Conservation (phyloP, 2,329 filamentous ascomycete species). For the Fusarium sp. region DNA sequence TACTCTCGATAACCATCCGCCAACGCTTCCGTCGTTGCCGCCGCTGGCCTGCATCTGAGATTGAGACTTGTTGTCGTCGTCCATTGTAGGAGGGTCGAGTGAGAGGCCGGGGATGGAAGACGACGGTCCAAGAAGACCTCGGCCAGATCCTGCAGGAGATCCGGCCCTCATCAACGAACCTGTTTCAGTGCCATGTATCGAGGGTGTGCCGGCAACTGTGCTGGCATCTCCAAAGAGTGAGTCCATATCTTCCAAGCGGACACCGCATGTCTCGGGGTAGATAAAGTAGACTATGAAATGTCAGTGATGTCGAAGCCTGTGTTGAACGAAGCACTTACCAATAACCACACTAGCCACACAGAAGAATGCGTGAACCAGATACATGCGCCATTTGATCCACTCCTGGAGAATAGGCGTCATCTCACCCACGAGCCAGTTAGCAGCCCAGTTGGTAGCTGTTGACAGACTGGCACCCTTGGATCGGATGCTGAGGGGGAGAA, state of each 20-base stretch:
- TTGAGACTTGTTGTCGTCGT: slow-evolving; percentile 57
- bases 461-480: slow-evolving; percentile 97
- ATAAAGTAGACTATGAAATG: slow-evolving; percentile 86
- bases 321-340: slow-evolving; percentile 70
- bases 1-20: slow-evolving; percentile 60
- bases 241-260: slow-evolving; percentile 97
- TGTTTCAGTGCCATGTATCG: slow-evolving; percentile 77
- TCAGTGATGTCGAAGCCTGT: slow-evolving; percentile 31
- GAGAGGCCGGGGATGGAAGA: slow-evolving; percentile 81
- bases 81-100: slow-evolving; percentile 78
- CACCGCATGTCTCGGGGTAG: slow-evolving; percentile 95
- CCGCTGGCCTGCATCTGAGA: slow-evolving; percentile 48
- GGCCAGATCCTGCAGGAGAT: slow-evolving; percentile 78
- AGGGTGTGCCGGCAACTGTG: slow-evolving; percentile 80
- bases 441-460: slow-evolving; percentile 97
- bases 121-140: slow-evolving; percentile 66
- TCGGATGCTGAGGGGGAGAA: slow-evolving; percentile 92
- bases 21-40: slow-evolving; percentile 54
- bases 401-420: slow-evolving; percentile 94
- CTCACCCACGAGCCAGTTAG: slow-evolving; percentile 96
- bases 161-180: slow-evolving; percentile 81
- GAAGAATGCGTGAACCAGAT: slow-evolving; percentile 95
- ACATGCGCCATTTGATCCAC: slow-evolving; percentile 91
- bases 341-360: slow-evolving; percentile 95
- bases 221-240: slow-evolving; percentile 92